Evolutionary conservation across 352 stramenopile species (phyloP), one percentile per base, ranked within the genome.

Genomic region (Aphanomyces stellatus): DNA sequence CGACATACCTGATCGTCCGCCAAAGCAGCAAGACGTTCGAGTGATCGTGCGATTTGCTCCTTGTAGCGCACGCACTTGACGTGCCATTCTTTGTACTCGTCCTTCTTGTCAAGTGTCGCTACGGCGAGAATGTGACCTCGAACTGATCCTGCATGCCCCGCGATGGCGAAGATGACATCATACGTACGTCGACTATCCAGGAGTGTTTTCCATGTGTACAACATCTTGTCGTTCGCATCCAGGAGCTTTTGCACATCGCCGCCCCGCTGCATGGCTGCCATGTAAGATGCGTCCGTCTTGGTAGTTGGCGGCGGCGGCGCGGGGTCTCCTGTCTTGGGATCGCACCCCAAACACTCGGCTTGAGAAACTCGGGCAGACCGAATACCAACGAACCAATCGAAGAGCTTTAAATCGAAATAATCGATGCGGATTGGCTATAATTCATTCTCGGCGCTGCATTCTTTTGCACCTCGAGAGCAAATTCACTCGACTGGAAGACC

Each of bases 141-240:
- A 28, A 22, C 51, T n/a, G 6, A 63, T 34, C n/a, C 65, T 48
- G 6, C 34, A 5, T n/a, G 49, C 6, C 59, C 31, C 1, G 19
- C 19, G 40, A 57, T 30, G 35, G 30, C 25, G 35, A 15, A 19
- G 30, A 11, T 22, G 27, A 3, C 17, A 17, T 19, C 5, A 0
- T 0, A 79, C 81, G 51, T 77, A 93, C 85, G 85, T 43, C 91
- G 76, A 61, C 90, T 81, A 24, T 84, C 76, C 42, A 91, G 79
- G 27, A 93, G 78, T 41, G 73, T 71, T 10, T 82, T 88, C 85
- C 85, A 93, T 35, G 76, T 78, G 43, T 78, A 80, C 3, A 93
- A 60, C n/a, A 82, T 81, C 19, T 76, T 73, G 62, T 93, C 85
- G 66, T 93, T 93, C 72, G 91, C 91, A 65, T 93, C 83, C n/a